Conservation (phyloP, 75 land plant genomes). For the Pseudotsuga menziesii region DNA sequence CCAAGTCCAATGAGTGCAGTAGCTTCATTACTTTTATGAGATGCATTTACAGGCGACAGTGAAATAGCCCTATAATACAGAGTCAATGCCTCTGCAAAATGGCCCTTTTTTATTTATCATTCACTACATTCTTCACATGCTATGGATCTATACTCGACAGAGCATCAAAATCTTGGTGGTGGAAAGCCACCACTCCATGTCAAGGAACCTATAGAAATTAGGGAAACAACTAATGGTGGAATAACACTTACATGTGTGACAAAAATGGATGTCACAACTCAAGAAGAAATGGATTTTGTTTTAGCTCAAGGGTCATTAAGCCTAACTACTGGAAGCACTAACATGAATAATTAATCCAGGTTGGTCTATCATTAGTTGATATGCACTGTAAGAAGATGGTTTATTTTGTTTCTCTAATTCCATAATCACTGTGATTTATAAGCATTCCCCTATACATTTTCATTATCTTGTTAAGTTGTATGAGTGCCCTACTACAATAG, state of each 20-base stretch:
- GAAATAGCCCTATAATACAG: too few species aligned
- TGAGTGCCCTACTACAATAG: too few species aligned
- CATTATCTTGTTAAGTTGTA: background rate
- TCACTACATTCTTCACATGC: too few species aligned
- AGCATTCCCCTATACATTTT: background rate
- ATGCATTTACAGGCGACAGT: too few species aligned
- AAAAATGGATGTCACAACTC: slow-evolving; percentile 79
- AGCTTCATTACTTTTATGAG: too few species aligned
- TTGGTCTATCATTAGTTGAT: slow-evolving; percentile 6
- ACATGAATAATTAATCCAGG: slow-evolving; percentile 99
- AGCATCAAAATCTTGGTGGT: background rate
- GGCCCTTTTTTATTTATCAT: too few species aligned
- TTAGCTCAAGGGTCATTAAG: slow-evolving; percentile 81
- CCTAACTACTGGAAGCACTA: slow-evolving; percentile 98
- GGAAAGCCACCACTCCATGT: slow-evolving; percentile 31
- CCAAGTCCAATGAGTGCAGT: too few species aligned
- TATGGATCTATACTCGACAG: too few species aligned
- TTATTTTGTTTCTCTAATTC: background rate
- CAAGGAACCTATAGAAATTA: slow-evolving; percentile 81
- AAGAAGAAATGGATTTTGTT: slow-evolving; percentile 83
- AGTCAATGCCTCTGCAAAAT: too few species aligned
- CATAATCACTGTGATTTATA: background rate
- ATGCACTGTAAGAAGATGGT: background rate
- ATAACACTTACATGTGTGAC: slow-evolving; percentile 92
- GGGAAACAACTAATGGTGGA: slow-evolving; percentile 88